phyloP scores from a whole-genome alignment of 768 basidiomycete genomes.

The Glaciozyma antarctica region DNA sequence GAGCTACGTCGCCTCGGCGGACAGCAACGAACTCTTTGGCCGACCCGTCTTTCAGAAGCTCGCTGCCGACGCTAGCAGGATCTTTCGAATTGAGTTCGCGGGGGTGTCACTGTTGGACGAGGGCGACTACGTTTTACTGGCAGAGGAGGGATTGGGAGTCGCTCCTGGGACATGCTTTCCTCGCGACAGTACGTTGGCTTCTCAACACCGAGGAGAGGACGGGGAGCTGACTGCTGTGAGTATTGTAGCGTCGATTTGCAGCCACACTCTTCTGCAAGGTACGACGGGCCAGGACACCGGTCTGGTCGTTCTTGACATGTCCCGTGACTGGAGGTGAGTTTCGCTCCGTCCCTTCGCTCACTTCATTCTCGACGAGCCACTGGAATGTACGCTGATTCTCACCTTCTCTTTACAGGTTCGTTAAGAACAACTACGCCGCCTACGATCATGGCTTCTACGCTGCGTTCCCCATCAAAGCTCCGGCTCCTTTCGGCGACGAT shows the following conservation, averaged over 20 bases:
- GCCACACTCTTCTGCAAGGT: conserved; percentile 21
- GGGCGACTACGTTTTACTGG: conserved; percentile 23
- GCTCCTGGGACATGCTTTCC: background rate
- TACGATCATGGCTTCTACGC: conserved; percentile 25
- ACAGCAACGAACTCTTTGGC: conserved; percentile 2
- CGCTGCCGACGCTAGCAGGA: conserved; percentile 9
- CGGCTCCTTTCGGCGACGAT: conserved; percentile 25
- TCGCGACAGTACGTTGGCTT: conserved; percentile 5
- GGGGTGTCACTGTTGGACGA: conserved; percentile 24
- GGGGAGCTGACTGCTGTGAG: too few relatives aligned
- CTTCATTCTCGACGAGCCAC: too few relatives aligned
- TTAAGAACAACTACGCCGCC: conserved; percentile 13
- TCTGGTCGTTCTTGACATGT: conserved; percentile 25
- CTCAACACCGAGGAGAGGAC: background rate
- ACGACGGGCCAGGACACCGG: conserved; percentile 20
- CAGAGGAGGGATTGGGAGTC: conserved; percentile 9
- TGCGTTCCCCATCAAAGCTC: conserved; percentile 21
- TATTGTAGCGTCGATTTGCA: conserved; percentile 12
- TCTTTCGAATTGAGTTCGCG: conserved; percentile 13
- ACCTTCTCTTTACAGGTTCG: background rate
- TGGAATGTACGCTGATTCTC: background rate
- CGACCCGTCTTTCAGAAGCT: conserved; percentile 14
- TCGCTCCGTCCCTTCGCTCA: background rate
- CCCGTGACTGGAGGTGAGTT: conserved; percentile 23
- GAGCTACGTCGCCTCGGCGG: background rate